Conservation (phyloP, 495 filamentous ascomycete genomes). For the Sphaerosporella brunnea region DNA sequence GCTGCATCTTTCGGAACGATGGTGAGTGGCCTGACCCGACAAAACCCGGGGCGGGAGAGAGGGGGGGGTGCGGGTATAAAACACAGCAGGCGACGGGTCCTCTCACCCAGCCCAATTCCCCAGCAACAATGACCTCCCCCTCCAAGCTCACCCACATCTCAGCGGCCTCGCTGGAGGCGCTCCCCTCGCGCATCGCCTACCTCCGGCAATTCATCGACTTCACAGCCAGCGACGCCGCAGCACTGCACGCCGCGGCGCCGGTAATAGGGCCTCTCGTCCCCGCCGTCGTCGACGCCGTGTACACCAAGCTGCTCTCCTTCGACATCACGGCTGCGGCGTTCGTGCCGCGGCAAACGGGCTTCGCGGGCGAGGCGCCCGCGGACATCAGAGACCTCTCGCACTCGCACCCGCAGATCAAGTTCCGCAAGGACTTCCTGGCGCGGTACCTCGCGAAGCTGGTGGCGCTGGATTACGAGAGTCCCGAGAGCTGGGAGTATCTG, state of each 20-base stretch:
- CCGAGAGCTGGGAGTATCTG: constrained; percentile 25
- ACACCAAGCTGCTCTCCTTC: constrained; percentile 28
- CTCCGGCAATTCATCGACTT: constrained; percentile 27
- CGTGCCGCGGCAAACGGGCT: constrained; percentile 28
- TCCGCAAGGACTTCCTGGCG: constrained; percentile 29
- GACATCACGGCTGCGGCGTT: constrained; percentile 31
- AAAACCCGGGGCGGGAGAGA: no score
- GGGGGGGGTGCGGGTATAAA: not conserved
- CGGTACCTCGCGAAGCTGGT: constrained; percentile 20
- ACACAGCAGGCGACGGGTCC: not conserved
- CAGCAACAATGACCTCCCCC: not conserved
- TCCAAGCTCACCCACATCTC: constrained; percentile 19
- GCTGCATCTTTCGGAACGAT: no score
- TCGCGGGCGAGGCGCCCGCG: constrained; percentile 20
- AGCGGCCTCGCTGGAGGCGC: constrained; percentile 20
- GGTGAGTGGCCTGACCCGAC: no score
- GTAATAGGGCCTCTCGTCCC: constrained; percentile 28
- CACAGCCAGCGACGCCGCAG: constrained; percentile 23
- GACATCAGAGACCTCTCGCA: constrained; percentile 20
- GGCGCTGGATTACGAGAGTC: constrained; percentile 14
- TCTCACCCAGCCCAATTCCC: not conserved
- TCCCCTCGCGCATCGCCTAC: constrained; percentile 25
- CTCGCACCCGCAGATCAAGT: constrained; percentile 29
- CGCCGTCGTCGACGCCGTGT: constrained; percentile 27
- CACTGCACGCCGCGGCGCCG: constrained; percentile 24